phyloP scores from a whole-genome alignment of 768 basidiomycete genomes.

The Candolleomyces efflorescens region DNA sequence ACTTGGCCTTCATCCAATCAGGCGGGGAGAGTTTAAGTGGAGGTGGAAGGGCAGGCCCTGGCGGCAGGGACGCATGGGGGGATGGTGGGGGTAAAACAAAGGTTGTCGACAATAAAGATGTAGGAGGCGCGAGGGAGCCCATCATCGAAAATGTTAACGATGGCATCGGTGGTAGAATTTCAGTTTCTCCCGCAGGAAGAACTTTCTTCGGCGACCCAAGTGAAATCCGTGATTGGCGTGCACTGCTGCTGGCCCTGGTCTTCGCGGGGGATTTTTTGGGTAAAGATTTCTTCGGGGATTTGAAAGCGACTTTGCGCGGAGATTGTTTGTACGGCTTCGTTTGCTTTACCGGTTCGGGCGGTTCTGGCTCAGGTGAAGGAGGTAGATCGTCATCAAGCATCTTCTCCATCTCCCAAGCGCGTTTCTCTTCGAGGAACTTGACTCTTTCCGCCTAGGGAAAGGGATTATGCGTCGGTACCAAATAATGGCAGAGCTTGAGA shows the following conservation, averaged over 20 bases:
- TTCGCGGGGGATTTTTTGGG: conserved; percentile 28
- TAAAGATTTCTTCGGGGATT: conserved; percentile 14
- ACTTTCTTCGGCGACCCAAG: conserved; percentile 29
- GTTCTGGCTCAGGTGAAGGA: conserved; percentile 33
- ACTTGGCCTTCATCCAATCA: neutral
- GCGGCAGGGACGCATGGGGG: conserved; percentile 61
- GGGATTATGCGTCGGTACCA: conserved; percentile 6
- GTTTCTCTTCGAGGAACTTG: conserved; percentile 62
- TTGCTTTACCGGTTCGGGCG: conserved; percentile 14
- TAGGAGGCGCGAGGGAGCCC: conserved; percentile 32
- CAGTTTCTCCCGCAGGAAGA: conserved; percentile 36
- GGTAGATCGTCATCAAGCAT: conserved; percentile 59
- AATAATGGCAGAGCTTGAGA: neutral
- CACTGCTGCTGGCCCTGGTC: neutral
- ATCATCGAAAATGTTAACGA: conserved; percentile 29
- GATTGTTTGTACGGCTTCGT: conserved; percentile 14
- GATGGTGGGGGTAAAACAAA: conserved; percentile 80
- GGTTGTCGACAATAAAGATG: conserved; percentile 58
- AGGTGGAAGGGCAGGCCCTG: conserved; percentile 37
- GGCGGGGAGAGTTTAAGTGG: conserved; percentile 13
- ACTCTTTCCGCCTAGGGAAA: conserved; percentile 52
- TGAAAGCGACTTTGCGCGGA: conserved; percentile 7
- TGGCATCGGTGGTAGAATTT: conserved; percentile 32
- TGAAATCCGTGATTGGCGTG: neutral
- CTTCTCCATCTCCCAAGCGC: conserved; percentile 64